phyloP scores from a whole-genome alignment of 2,329 filamentous ascomycete genomes.

The Scopulariopsis brevicaulis region DNA sequence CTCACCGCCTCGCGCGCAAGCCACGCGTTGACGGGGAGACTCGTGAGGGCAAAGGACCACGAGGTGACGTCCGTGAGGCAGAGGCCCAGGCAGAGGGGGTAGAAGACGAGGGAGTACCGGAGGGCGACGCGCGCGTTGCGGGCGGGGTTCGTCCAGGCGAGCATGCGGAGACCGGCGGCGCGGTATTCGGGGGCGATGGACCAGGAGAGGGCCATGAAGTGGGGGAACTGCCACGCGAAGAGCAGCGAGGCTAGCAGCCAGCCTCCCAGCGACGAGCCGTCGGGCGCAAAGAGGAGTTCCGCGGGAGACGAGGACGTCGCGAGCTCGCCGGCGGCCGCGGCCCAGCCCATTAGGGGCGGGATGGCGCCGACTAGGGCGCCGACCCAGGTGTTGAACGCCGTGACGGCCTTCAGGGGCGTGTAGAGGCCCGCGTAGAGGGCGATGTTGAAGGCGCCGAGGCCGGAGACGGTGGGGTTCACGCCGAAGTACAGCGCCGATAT shows the following conservation, averaged over 20 bases:
- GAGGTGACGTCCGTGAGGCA: slow-evolving; percentile 76
- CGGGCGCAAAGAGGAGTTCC: slow-evolving; percentile 59
- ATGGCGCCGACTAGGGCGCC: slow-evolving; percentile 89
- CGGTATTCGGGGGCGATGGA: slow-evolving; percentile 84
- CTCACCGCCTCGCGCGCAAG: slow-evolving; percentile 65
- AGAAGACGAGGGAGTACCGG: slow-evolving; percentile 74
- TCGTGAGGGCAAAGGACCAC: slow-evolving; percentile 72
- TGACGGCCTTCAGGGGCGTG: slow-evolving; percentile 82
- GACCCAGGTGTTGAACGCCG: slow-evolving; percentile 86
- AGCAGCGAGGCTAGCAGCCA: slow-evolving; percentile 80
- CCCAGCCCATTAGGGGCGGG: slow-evolving; percentile 96
- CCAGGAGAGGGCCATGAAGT: slow-evolving; percentile 93
- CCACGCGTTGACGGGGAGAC: slow-evolving; percentile 76
- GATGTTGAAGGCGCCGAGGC: slow-evolving; percentile 77
- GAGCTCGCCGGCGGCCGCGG: slow-evolving; percentile 80
- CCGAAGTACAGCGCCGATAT: slow-evolving; percentile 70
- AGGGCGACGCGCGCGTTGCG: slow-evolving; percentile 80
- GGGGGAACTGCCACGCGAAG: slow-evolving; percentile 95
- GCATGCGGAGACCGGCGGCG: slow-evolving; percentile 55
- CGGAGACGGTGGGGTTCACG: slow-evolving; percentile 87
- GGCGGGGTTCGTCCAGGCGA: slow-evolving; percentile 77
- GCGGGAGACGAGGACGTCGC: slow-evolving; percentile 67
- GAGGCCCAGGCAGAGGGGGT: slow-evolving; percentile 74
- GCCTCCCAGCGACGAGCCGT: slow-evolving; percentile 58
- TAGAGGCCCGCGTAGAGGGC: slow-evolving; percentile 83